Evolutionary conservation across 805 yeast species (phyloP).

Genomic region (Wickerhamomyces subpelliculosus): DNA sequence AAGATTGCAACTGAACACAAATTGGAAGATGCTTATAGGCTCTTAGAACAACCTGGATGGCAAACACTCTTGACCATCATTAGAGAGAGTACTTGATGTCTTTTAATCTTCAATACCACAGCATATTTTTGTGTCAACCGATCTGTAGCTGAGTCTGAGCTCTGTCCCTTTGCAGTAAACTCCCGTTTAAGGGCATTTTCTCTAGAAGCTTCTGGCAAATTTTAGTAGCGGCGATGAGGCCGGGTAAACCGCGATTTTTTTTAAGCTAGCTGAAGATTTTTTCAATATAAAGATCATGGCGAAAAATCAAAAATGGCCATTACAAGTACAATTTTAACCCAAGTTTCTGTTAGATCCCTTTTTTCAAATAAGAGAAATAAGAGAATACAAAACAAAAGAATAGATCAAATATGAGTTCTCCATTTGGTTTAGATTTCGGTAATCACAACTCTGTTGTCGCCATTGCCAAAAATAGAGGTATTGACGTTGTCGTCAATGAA

Average conservation of each 20-base stretch:
- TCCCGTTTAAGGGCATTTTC: no score
- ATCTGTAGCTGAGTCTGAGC: no score
- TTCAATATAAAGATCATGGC: background rate
- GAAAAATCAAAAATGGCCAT: background rate
- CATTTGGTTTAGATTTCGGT: conserved; percentile 98
- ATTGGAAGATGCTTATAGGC: conserved; percentile 38
- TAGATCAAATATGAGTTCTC: conserved; percentile 66
- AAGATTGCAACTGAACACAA: conserved; percentile 38
- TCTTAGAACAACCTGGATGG: conserved; percentile 71
- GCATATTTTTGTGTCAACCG: background rate
- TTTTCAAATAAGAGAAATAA: no score
- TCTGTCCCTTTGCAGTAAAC: no score
- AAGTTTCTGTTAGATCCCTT: no score
- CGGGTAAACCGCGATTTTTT: conserved; percentile 1
- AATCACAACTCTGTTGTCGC: conserved; percentile 90
- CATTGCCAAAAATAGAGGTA: conserved; percentile 97
- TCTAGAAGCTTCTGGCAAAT: conserved; percentile 6
- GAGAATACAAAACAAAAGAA: background rate
- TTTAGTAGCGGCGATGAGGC: background rate
- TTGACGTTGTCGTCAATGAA: conserved; percentile 96
- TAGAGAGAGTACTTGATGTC: conserved; percentile 21
- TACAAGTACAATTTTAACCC: background rate
- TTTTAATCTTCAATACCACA: background rate
- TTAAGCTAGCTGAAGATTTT: conserved; percentile 1
- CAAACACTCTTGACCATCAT: conserved; percentile 62